Evolutionary conservation across 2,329 filamentous ascomycete genomes (phyloP), one percentile per base, ranked within the genome.

Genomic region (Cladosporium colombiae): DNA sequence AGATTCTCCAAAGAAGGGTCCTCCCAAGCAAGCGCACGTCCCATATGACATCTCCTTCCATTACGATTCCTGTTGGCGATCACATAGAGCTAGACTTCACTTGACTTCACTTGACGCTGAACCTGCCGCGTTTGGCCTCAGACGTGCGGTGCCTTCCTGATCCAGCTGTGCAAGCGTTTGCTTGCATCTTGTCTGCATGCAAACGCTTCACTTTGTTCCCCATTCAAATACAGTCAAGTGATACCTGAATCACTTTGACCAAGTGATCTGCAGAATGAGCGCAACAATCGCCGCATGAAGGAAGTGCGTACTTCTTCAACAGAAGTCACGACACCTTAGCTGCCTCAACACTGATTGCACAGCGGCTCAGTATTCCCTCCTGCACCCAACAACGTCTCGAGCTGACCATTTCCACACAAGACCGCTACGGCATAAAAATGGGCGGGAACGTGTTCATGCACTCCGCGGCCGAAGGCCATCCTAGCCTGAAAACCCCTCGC

Each of bases 391-490:
- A 4, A 5, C 27, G 6, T 29, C 27, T 29, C 27, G 27, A 29
- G 27, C 27, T 6, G 4, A 6, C 27, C 27, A n/a, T 40, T 16
- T 18, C 18, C 3, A 52, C 14, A 56, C 29, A 10, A 29, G 13
- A 2, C 31, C 56, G 18, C n/a, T 25, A 35, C 49, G 56, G 8
- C 10, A 18, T 25, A 37, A 72, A 6, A 62, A 92, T 92, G 90
- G 90, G 90, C 23, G 91, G 91, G 21, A 79, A 78, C 1, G 85
- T 83, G 0, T 92, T 91, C 68, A 68, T 80, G 1, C 78, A 68
- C 67, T 75, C 75, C 25, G 81, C 78, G 27, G 69, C 72, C 0
- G 69, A 74, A n/a, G 74, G 83, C 29, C 74, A 82, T 8, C 69
- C 71, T 1, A 72, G 74, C 0, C 81, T 91, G 11, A 70, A 75